These are phyloP conservation scores for Cladophialophora immunda DNA, from an alignment of 2,329 filamentous ascomycete genomes.

Conservation along the genomic window DNA sequence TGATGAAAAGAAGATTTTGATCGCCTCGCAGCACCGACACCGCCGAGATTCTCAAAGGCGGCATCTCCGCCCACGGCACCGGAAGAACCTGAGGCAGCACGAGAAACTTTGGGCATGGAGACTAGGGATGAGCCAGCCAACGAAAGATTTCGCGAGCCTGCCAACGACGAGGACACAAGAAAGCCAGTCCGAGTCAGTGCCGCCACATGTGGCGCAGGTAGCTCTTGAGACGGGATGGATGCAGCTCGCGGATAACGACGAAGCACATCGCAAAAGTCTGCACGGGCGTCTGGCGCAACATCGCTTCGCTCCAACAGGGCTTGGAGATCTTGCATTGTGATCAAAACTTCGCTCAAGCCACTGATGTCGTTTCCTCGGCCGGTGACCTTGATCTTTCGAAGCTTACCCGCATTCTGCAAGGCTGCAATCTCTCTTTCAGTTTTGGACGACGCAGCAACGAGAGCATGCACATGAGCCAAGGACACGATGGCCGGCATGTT, in stretches of 20 bases:
- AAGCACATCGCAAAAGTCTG: slow-evolving; percentile 49
- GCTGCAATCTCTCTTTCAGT: slow-evolving; percentile 68
- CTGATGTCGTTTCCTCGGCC: slow-evolving; percentile 65
- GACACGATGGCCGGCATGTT: slow-evolving; percentile 67
- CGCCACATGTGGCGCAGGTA: slow-evolving; percentile 58
- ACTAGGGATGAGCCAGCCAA: slow-evolving; percentile 34
- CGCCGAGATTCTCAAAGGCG: slow-evolving; percentile 41
- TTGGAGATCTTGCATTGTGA: slow-evolving; percentile 63
- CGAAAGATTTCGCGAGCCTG: slow-evolving; percentile 32
- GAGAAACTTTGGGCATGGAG: slow-evolving; percentile 37
- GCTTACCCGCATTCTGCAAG: slow-evolving; percentile 58
- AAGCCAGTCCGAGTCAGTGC: slow-evolving; percentile 63
- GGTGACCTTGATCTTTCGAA: slow-evolving; percentile 65
- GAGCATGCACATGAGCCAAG: slow-evolving; percentile 67
- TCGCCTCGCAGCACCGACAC: slow-evolving; percentile 35
- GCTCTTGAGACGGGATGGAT: slow-evolving; percentile 54
- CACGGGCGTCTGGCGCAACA: slow-evolving; percentile 32
- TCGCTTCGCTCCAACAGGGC: slow-evolving; percentile 48
- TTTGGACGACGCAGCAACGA: slow-evolving; percentile 64
- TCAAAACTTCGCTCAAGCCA: slow-evolving; percentile 67
- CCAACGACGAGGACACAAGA: slow-evolving; percentile 58
- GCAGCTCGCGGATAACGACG: slow-evolving; percentile 56
- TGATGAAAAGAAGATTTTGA: slow-evolving; percentile 22
- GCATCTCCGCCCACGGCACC: slow-evolving; percentile 42
- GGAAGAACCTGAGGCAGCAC: slow-evolving; percentile 50